Percentiles rank a stretch among this genome's conserved stretches.
phyloP scores from a whole-genome alignment of 108 stramenopile genomes.

The Stephanodiscus triporus region DNA sequence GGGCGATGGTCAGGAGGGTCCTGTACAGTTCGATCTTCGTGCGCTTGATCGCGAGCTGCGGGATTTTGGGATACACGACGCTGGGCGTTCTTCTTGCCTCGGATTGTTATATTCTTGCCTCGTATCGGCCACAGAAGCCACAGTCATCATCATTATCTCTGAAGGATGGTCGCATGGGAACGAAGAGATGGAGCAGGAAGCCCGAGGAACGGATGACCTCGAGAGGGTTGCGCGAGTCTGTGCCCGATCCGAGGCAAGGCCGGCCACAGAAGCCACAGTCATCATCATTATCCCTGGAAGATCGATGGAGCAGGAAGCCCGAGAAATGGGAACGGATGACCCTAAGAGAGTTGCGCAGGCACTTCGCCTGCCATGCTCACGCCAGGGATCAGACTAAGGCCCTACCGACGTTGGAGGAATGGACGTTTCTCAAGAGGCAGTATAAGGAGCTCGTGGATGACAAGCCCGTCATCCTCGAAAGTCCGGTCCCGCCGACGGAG shows the following conservation, averaged over 20 bases:
- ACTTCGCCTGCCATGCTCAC: neutral
- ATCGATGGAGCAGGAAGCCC: neutral
- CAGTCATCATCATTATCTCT: neutral
- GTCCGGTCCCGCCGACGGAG: neutral
- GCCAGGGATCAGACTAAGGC: constrained; percentile 1
- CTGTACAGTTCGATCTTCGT: neutral
- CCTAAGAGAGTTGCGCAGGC: neutral
- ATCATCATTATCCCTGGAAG: neutral
- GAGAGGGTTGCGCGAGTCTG: no score
- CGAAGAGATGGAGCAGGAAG: no score
- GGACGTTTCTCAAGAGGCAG: neutral
- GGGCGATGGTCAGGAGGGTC: neutral
- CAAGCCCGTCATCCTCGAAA: neutral
- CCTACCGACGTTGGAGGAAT: neutral
- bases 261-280: no score
- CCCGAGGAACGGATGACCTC: no score
- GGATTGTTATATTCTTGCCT: no score
- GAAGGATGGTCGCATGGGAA: neutral
- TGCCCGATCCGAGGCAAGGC: no score
- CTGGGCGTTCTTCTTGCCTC: neutral
- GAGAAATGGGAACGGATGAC: neutral
- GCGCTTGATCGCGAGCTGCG: neutral
- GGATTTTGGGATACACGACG: neutral
- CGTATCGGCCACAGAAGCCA: no score
- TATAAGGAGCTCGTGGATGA: neutral